Base-by-base conservation (phyloP, 257 asterid species). In the Capsicum chinense region DNA sequence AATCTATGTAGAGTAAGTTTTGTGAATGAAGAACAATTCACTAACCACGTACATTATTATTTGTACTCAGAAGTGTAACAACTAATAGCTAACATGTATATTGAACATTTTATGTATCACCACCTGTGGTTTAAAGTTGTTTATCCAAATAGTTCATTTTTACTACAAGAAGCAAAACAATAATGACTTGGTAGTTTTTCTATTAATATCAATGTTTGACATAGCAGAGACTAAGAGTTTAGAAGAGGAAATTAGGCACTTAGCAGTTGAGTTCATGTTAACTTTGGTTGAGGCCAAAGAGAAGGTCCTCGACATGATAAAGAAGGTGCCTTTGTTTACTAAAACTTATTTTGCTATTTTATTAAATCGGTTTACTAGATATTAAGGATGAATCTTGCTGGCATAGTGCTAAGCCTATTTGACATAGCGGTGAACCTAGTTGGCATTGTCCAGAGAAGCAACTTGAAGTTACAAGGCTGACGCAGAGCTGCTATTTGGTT, bases 401-500 rank as follows among this genome's bases (percentile, higher is more conserved):
- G 48, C 48, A 44, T 44, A 44, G 48, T 44, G 33, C 33, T 26
- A 26, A 26, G 2, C 33, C 33, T 26, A 26, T 26, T 26, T 2
- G 33, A 26, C 33, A 26, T 26, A 26, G 33, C 33, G 48, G 4
- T 44, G 48, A 44, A 44, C 48, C 48, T 44, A 44, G 91, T 9
- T 95, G 98, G 98, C 93, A 94, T 85, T 91, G 92, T 54, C 98
- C 97, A 0, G 98, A 94, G 84, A 84, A 87, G 4, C 93, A 94
- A 86, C 92, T 92, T 42, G 99, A 95, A 87, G 99, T 93, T 91
- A 97, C 99, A 1, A 98, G 99, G 48, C 98, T 90, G 88, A 89
- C 94, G 2, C 88, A 95, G 82, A 92, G 93, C 83, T 96, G 89
- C 56, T 83, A 92, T 62, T 97, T 93, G 94, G 98, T 83, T 84